Base-by-base conservation (phyloP, 768 basidiomycete genomes). In the Lenzites betulinus region DNA sequence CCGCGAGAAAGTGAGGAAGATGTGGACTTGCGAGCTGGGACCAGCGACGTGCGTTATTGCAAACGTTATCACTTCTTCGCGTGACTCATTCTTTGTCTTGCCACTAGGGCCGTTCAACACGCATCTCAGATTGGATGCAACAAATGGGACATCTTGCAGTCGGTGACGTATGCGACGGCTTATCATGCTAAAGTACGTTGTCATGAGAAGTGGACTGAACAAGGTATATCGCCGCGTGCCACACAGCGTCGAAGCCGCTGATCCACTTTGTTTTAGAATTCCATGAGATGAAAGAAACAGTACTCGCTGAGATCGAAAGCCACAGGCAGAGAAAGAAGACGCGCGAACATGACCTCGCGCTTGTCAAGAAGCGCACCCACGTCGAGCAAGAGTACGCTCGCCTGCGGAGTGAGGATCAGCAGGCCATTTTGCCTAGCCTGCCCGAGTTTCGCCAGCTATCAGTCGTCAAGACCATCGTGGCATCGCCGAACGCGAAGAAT, bases 391-490 rank as follows among this genome's bases (percentile, higher is more conserved):
- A 72, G 48, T 73, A 86, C 57, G 71, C 81, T 46, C 71, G 75
- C 46, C 75, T 88, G 30, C 75, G 78, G 35, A 75, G 76, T 1
- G 6, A 16, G 2, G 20, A 48, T 8, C 28, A 46, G n/a, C 25
- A 47, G 12, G 42, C 63, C 7, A 62, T 75, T 8, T 65, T 87
- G 8, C 86, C 85, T 0, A 70, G 78, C 13, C 70, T 85, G 20
- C 46, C 73, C 1, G 75, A 79, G 35, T 88, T 88, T 70, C 78
- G 77, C 20, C 65, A 70, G 54, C 72, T 87, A 1, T 81, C 84
- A 0, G 75, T 82, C 22, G 74, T 86, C 7, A 67, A 70, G 38
- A 56, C 67, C 8, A 61, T 78, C 56, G 73, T 72, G 47, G 70
- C 69, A 15, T 68, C 69, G 28, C 66, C 72, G 0, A 25, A 43